Base-by-base conservation (phyloP, 2,329 filamentous ascomycete species). In the Exophiala sideris region DNA sequence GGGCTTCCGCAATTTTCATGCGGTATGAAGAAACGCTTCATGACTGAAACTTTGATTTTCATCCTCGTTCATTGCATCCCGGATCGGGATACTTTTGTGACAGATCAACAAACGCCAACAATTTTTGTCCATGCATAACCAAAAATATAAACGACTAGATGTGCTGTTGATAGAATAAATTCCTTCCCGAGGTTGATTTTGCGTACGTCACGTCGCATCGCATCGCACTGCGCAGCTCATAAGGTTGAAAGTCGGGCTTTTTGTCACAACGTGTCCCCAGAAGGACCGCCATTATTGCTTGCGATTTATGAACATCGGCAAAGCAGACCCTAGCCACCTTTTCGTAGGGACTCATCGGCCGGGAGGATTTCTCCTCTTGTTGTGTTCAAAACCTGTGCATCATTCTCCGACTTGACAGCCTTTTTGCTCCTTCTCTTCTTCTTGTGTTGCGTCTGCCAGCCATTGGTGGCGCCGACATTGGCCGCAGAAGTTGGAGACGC, bases 361-460 rank as follows among this genome's bases (percentile, higher is more conserved):
- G 74, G 72, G 9, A 74, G 62, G 7, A 70, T 66, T 54, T 76
- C 73, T 1, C 65, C 67, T 5, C 68, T 65, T 38, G 64, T 60
- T 21, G 60, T 47, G n/a, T 66, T 65, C 21, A 65, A 61, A 21
- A 64, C 64, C 32, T 54, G 56, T 12, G 64, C 54, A 14, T 74
- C 71, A 9, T 62, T 64, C 24, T 68, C 63, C 4, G 66, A 64
- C 51, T 71, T 74, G 41, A 62, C 60, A 54, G 70, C 72, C 50
- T 72, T 66, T 61, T 70, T 75, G 58, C 71, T 74, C 62, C 72
- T 75, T 6, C 69, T 72, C 62, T 73, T 75, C 8, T 71, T 73
- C 29, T 60, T 63, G 24, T 29, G 24, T 32, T 52, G 58, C 2
- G 70, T 75, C 61, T 76, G 73, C 74, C 74, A 76, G 34, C 54